Evolutionary conservation across 148 eudicot species (phyloP).

Genomic region (Fagopyrum tataricum): DNA sequence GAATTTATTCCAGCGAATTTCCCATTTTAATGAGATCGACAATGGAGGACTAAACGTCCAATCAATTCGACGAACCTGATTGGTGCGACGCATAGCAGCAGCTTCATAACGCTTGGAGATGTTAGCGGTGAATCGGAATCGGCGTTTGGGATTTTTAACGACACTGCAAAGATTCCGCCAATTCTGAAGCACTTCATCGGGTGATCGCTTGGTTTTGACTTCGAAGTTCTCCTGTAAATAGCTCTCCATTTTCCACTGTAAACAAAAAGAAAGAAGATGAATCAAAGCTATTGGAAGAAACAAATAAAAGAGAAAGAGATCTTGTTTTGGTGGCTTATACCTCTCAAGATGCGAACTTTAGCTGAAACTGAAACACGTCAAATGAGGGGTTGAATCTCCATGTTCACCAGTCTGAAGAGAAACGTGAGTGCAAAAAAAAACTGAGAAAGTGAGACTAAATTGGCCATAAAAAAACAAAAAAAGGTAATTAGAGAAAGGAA

Average conservation of each 20-base stretch:
- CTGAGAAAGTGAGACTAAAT: neutral
- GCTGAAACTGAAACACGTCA: neutral
- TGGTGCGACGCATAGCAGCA: constrained; percentile 46
- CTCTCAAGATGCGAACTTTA: neutral
- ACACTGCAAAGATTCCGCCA: constrained; percentile 38
- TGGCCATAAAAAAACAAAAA: neutral
- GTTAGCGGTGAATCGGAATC: constrained; percentile 42
- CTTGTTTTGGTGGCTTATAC: too few species aligned
- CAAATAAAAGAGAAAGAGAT: too few species aligned
- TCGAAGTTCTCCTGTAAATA: constrained; percentile 31
- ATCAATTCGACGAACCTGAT: constrained; percentile 27
- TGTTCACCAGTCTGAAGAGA: neutral
- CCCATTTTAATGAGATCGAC: neutral
- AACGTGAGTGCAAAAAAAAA: neutral
- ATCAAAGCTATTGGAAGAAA: neutral
- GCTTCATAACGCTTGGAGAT: constrained; percentile 41
- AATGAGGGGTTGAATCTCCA: neutral
- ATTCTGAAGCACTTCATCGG: constrained; percentile 27
- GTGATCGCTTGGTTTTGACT: constrained; percentile 31
- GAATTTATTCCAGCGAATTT: too few species aligned
- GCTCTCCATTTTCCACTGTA: constrained; percentile 30
- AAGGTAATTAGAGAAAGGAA: neutral
- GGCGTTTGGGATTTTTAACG: constrained; percentile 41
- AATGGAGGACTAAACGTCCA: neutral
- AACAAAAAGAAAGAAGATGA: neutral